Conservation (phyloP, 1,284 basidiomycete genomes). For the Termitomyces sp. region DNA sequence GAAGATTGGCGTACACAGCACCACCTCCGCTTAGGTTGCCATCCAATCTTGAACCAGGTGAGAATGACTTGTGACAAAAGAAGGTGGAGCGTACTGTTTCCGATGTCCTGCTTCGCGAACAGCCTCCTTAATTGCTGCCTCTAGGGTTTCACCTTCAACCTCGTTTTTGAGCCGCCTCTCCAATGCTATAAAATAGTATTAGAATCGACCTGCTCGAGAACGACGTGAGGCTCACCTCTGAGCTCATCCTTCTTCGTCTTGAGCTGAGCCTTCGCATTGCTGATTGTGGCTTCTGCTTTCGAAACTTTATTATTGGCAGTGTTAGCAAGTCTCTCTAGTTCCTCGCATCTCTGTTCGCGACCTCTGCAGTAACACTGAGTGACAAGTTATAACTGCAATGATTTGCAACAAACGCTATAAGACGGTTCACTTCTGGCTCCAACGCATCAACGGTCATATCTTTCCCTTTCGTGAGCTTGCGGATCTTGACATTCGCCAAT, state of each 20-base stretch:
- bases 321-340: constrained; percentile 48
- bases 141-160: constrained; percentile 38
- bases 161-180: constrained; percentile 51
- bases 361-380: constrained; percentile 35
- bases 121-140: constrained; percentile 55
- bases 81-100: constrained; percentile 42
- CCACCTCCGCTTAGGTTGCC: constrained; percentile 35
- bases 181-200: constrained; percentile 36
- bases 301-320: constrained; percentile 53
- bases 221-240: constrained; percentile 39
- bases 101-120: constrained; percentile 46
- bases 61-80: not conserved
- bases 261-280: constrained; percentile 55
- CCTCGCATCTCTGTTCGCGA: constrained; percentile 58
- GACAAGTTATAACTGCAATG: not conserved
- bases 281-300: constrained; percentile 56
- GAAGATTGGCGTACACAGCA: constrained; percentile 60
- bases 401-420: constrained; percentile 45
- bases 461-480: constrained; percentile 50
- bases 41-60: constrained; percentile 17
- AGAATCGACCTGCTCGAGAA: not conserved
- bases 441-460: constrained; percentile 61
- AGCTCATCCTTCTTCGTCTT: constrained; percentile 60
- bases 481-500: constrained; percentile 56
- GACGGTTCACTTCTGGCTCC: constrained; percentile 64